Conservation (phyloP, 805 yeast genomes). For the Wickerhamiella hasegawae region DNA sequence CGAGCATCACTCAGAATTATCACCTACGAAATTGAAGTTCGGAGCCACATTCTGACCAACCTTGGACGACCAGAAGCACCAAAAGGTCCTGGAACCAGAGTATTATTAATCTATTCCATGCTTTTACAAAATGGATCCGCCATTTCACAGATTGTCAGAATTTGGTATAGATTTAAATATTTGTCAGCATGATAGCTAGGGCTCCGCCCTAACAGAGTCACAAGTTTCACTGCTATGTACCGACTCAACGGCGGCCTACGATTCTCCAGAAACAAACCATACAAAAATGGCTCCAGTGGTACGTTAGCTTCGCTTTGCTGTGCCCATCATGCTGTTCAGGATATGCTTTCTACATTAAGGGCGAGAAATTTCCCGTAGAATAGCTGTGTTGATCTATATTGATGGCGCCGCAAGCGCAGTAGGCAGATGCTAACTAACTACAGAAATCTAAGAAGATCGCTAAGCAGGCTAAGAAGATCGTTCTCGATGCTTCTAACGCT, state of each 20-base stretch:
- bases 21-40: too few relatives aligned
- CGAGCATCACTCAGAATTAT: too few relatives aligned
- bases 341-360: too few relatives aligned
- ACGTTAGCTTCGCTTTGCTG: conserved; percentile 39
- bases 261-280: not conserved
- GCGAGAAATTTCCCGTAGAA: not conserved
- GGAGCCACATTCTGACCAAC: too few relatives aligned
- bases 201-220: conserved; percentile 5
- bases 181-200: conserved; percentile 5
- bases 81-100: too few relatives aligned
- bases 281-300: conserved; percentile 78
- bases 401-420: conserved; percentile 34
- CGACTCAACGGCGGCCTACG: too few relatives aligned
- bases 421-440: conserved; percentile 42
- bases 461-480: conserved; percentile 66
- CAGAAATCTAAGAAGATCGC: conserved; percentile 41
- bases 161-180: too few relatives aligned
- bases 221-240: not conserved
- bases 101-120: too few relatives aligned
- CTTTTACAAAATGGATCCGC: too few relatives aligned
- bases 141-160: too few relatives aligned
- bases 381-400: conserved; percentile 3
- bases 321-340: conserved; percentile 12
- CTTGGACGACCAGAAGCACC: too few relatives aligned
- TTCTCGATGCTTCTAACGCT: conserved; percentile 91